Conservation (phyloP, 371 early-diverging fungal genomes). For the Mucor plumbeus region DNA sequence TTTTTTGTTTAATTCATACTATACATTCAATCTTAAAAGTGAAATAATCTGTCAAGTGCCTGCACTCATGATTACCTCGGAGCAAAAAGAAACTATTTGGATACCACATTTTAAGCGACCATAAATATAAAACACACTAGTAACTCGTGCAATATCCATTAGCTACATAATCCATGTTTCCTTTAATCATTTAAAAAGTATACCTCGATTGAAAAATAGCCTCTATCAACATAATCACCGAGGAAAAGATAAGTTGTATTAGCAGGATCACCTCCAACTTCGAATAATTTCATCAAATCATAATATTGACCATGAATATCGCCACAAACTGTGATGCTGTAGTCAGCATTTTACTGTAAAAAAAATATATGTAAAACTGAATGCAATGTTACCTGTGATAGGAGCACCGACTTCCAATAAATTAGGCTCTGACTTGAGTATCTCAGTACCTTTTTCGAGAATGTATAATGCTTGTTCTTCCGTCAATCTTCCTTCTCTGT, state of each 20-base stretch:
- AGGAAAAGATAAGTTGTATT: conserved; percentile 89
- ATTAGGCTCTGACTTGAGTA: conserved; percentile 84
- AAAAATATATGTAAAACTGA: not conserved
- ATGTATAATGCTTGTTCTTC: conserved; percentile 93
- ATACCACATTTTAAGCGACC: conserved; percentile 93
- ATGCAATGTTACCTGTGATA: conserved; percentile 16
- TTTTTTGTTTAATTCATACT: conserved; percentile 23
- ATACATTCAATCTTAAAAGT: conserved; percentile 97
- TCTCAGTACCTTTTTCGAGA: conserved; percentile 78
- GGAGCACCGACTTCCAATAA: conserved; percentile 90
- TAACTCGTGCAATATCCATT: not conserved
- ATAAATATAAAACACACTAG: conserved; percentile 91
- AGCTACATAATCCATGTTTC: no score
- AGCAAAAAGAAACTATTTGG: conserved; percentile 91
- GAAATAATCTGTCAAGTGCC: conserved; percentile 98
- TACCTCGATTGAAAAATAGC: conserved; percentile 91
- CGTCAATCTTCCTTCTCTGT: conserved; percentile 89
- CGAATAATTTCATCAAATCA: conserved; percentile 98
- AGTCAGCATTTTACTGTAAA: not conserved
- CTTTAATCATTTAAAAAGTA: no score
- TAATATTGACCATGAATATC: conserved; percentile 99
- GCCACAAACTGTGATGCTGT: conserved; percentile 79
- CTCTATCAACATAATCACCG: conserved; percentile 99
- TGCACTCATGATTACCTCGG: conserved; percentile 99
- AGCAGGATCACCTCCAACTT: conserved; percentile 95